phyloP scores from a whole-genome alignment of 2,329 filamentous ascomycete genomes.

The Colletotrichum karsti region DNA sequence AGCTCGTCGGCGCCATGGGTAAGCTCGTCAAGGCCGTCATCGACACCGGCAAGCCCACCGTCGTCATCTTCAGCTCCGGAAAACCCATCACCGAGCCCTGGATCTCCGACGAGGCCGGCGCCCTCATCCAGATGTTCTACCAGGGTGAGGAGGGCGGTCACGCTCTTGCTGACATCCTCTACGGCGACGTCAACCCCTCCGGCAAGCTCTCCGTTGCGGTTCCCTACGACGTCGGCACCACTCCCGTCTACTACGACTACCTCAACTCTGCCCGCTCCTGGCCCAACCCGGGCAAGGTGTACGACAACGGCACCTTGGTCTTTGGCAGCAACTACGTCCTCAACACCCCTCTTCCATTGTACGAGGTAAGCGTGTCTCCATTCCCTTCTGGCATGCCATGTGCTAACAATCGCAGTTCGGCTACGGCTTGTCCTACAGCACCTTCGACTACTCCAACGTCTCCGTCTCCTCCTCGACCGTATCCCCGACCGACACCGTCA shows the following conservation, averaged over 20 bases:
- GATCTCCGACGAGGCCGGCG: conserved; percentile 72
- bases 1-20: conserved; percentile 75
- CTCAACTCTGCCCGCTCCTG: conserved; percentile 69
- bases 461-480: conserved; percentile 57
- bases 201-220: conserved; percentile 74
- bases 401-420: conserved; percentile 59
- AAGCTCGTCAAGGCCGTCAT: conserved; percentile 73
- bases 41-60: conserved; percentile 71
- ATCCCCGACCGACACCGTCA: conserved; percentile 60
- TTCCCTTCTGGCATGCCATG: neutral
- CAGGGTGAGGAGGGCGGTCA: conserved; percentile 74
- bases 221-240: conserved; percentile 71
- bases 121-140: conserved; percentile 79
- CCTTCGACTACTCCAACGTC: conserved; percentile 66
- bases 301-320: conserved; percentile 66
- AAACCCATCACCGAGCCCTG: conserved; percentile 79
- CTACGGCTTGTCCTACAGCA: conserved; percentile 72
- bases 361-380: conserved; percentile 42
- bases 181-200: conserved; percentile 71
- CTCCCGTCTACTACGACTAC: conserved; percentile 78
- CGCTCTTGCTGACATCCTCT: conserved; percentile 72
- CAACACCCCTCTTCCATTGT: conserved; percentile 65
- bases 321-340: conserved; percentile 75
- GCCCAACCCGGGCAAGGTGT: conserved; percentile 60
- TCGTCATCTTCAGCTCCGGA: conserved; percentile 74